Base-by-base conservation (phyloP, 2,329 filamentous ascomycete genomes). In the Pseudogymnoascus sp. region DNA sequence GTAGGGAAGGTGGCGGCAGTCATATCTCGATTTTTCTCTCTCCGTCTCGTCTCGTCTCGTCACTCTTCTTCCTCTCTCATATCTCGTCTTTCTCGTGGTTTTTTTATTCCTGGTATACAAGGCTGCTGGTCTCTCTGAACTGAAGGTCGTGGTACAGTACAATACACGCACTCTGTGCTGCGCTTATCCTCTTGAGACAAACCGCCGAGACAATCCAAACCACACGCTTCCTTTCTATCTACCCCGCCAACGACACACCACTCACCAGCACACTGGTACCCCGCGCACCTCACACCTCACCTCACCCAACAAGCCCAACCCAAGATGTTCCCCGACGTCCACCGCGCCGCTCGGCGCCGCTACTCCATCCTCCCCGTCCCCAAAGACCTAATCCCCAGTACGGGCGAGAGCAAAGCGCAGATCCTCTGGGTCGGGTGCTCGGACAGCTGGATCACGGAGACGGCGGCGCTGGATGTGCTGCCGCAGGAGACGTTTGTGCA, bases 401-500 rank as follows among this genome's bases (percentile, higher is more conserved):
- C 53, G 7, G 53, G 53, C 42, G 56, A 42, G 61, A 71, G 72
- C 63, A 64, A 69, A 62, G 80, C 81, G 4, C 76, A 81, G 68
- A 82, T 83, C 62, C 76, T 89, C 25, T 89, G 86, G 86, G 81
- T 89, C 65, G 86, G 86, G 40, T 89, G 86, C 75, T 84, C 84
- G 66, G 86, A 89, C 76, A 84, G 80, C 31, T 82, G 85, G 50
- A 81, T 86, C 65, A 84, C 85, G 1, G 86, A 88, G 74, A 88
- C 85, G 4, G 84, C 83, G 62, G 76, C 87, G 65, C 77, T 87
- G 50, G 80, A 81, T 69, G 78, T 85, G 62, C 76, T 83, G 66
- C 84, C 85, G 5, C 85, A 86, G 37, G 85, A 89, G 67, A 82
- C 89, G 67, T 89, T 89, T 73, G 84, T 87, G 47, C 86, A 89